A percentile compares a stretch with the other conserved stretches of the same genome.
These are phyloP conservation scores for Prunus davidiana DNA, from an alignment of 306 rosid genomes.

Conservation along the genomic window DNA sequence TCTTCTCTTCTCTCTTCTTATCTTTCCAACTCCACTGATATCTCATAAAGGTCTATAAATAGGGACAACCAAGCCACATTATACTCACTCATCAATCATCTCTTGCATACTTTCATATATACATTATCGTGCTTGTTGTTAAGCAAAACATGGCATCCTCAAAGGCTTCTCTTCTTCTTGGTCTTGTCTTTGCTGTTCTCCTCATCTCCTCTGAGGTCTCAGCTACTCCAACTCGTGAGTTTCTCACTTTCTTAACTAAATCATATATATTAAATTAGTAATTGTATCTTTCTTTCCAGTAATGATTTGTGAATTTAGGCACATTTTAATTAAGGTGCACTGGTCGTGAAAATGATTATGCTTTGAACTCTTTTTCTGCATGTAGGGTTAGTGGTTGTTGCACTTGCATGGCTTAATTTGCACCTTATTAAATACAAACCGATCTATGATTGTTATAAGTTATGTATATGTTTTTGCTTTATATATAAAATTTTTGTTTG, in stretches of 20 bases:
- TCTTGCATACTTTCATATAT: neutral
- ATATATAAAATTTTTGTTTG: no score
- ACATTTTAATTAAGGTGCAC: neutral
- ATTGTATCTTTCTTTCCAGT: neutral
- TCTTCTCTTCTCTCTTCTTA: neutral
- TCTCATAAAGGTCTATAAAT: neutral
- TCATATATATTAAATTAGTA: neutral
- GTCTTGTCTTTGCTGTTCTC: slow-evolving; percentile 15
- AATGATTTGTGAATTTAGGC: neutral
- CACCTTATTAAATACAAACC: no score
- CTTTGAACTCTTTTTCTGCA: neutral
- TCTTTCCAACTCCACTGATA: neutral
- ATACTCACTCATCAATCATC: neutral
- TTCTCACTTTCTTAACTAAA: neutral
- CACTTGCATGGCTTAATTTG: no score
- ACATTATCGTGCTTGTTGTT: neutral
- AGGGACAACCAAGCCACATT: neutral
- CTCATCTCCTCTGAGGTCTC: slow-evolving; percentile 16
- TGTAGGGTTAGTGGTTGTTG: no score
- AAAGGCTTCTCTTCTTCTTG: neutral
- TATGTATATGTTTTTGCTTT: no score
- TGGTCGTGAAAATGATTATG: neutral
- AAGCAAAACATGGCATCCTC: neutral
- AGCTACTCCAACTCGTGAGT: neutral
- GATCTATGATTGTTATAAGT: no score